Evolutionary conservation across 129 eudicot species (phyloP).

Genomic region (Solidago caesia): DNA sequence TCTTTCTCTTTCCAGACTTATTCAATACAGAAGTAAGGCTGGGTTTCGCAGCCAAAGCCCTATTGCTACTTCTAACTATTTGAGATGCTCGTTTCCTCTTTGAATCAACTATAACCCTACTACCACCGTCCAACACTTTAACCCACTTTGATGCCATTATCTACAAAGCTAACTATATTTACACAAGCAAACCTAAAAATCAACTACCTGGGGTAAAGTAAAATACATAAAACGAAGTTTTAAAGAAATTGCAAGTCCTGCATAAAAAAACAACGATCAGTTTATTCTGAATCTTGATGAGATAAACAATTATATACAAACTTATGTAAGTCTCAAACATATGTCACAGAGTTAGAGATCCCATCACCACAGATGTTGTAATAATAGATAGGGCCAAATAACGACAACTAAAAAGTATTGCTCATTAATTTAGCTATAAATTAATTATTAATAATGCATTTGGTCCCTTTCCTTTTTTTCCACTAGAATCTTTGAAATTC

Average conservation of each 20-base stretch:
- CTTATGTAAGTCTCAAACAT: not conserved
- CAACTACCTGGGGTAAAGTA: constrained; percentile 20
- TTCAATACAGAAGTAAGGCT: constrained; percentile 21
- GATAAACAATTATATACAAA: not conserved
- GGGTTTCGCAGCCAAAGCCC: constrained; percentile 21
- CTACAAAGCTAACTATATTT: constrained; percentile 37
- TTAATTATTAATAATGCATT: not conserved
- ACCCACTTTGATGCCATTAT: constrained; percentile 52
- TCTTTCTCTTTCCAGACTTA: constrained; percentile 55
- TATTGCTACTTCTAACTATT: constrained; percentile 27
- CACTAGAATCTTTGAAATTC: not conserved
- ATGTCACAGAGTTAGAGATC: not conserved
- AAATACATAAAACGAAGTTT: constrained; percentile 24
- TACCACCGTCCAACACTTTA: constrained; percentile 37
- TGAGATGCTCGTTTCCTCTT: constrained; percentile 38
- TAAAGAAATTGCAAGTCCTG: constrained; percentile 38
- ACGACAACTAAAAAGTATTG: not conserved
- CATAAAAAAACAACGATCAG: not conserved
- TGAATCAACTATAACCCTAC: constrained; percentile 35
- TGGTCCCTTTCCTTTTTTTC: not conserved
- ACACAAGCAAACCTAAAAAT: constrained; percentile 34
- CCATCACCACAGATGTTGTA: not conserved
- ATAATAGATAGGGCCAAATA: not conserved
- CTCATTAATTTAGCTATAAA: not conserved
- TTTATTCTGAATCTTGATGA: not conserved